These are phyloP conservation scores for Sesbania bispinosa DNA, from an alignment of 306 rosid species.

Conservation along the genomic window DNA sequence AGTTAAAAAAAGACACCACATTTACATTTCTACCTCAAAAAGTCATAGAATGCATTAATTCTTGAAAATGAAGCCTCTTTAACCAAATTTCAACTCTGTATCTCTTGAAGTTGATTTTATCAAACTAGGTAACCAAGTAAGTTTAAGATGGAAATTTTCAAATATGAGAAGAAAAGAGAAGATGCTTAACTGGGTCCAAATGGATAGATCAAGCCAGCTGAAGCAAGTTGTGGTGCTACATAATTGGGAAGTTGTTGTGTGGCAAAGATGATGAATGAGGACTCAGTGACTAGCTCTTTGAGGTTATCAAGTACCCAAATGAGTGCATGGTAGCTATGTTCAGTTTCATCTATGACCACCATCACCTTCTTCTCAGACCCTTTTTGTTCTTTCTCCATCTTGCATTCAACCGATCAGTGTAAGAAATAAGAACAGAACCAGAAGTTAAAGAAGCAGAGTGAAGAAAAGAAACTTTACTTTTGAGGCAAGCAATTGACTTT, in stretches of 20 bases:
- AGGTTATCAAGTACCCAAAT: conserved; percentile 3
- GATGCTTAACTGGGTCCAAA: neutral
- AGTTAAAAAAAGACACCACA: too few relatives aligned
- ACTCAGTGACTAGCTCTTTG: neutral
- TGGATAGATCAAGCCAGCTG: neutral
- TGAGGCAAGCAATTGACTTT: neutral
- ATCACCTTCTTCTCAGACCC: neutral
- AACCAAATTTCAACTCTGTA: neutral
- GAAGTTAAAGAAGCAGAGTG: neutral
- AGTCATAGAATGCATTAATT: too few relatives aligned
- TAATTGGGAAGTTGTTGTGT: neutral
- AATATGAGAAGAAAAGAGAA: neutral
- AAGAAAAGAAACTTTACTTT: neutral
- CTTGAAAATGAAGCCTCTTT: too few relatives aligned
- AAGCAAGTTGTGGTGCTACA: neutral
- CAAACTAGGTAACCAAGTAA: neutral
- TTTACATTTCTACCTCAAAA: too few relatives aligned
- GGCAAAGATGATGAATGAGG: neutral
- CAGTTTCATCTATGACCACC: neutral
- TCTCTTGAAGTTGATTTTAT: neutral
- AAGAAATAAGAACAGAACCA: neutral
- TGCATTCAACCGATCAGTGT: neutral
- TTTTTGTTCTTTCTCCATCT: neutral
- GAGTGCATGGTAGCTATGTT: neutral
- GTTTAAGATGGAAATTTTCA: neutral